Evolutionary conservation across 2,329 filamentous ascomycete species (phyloP), one percentile per base, ranked within the genome.

Genomic region (Talaromyces sp.): DNA sequence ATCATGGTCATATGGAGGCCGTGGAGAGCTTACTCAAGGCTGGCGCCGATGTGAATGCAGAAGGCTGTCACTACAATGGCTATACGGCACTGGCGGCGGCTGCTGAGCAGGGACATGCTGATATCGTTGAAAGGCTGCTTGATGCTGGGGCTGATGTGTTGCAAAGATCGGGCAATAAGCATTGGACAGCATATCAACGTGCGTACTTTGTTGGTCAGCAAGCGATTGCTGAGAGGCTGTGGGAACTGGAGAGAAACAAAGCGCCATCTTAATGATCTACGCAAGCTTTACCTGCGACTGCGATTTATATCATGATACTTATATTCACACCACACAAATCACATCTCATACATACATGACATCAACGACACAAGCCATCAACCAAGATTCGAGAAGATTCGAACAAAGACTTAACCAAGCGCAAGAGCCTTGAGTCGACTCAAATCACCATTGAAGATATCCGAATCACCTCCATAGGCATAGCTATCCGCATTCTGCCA

Each of bases 401-500:
- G 17, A 51, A 3, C 25, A n/a, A 31, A 19, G 5, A 34, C 10
- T 58, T 65, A 68, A 53, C 67, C 67, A n/a, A 15, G 27, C 6
- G 67, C 67, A 56, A 68, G 54, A 58, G 71, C 76, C 73, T 74
- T 71, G 61, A 82, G 71, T 13, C 70, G 63, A 3, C 69, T 71
- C 62, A 73, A 63, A 64, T 70, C 74, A 13, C 84, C 84, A 70
- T 85, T 86, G 68, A 85, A 86, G 7, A 78, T 71, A 68, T 86
- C 82, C 13, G 80, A 82, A 68, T 86, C 83, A 0, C 84, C 84
- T n/a, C 83, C 82, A 70, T 81, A 84, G 13, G 72, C 67, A 67
- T 84, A 84, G 5, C 71, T 72, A 67, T 84, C 80, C 31, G 77
- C 74, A 69, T 84, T 81, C 76, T 86, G 84, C 84, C 85, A 87